Conservation (phyloP, 192 early-diverging fungal genomes). For the Backusella tarrabulga region DNA sequence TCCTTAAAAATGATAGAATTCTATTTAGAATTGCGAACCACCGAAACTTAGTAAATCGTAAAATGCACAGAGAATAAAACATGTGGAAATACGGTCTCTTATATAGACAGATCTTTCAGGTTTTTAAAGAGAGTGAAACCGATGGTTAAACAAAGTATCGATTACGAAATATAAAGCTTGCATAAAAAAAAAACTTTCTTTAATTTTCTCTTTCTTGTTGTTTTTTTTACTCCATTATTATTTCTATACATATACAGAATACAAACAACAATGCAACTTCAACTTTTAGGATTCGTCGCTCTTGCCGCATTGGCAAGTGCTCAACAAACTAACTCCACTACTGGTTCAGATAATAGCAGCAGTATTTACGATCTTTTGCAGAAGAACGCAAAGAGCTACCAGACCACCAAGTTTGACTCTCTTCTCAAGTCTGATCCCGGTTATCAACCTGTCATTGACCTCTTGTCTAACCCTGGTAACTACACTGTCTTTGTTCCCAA, state of each 20-base stretch:
- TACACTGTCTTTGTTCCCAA: conserved; percentile 10
- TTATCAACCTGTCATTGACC: conserved; percentile 4
- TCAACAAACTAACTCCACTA: not conserved
- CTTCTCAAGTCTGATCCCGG: not conserved
- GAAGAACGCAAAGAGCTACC: not conserved
- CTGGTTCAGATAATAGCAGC: not conserved
- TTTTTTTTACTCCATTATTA: not conserved
- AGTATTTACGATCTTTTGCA: not conserved
- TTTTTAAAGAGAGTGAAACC: conserved; percentile 6
- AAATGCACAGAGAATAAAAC: not conserved
- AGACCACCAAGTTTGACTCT: not conserved
- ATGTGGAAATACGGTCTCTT: not conserved
- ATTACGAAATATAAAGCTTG: not conserved
- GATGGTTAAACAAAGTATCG: not conserved
- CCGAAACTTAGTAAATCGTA: not conserved
- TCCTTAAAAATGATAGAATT: not conserved
- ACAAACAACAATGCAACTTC: not conserved
- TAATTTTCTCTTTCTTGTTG: not conserved
- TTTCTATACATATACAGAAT: not conserved
- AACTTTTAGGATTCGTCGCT: not conserved
- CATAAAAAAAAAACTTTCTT: not conserved
- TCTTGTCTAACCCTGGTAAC: conserved; percentile 8
- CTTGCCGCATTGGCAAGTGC: not conserved
- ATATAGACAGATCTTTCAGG: not conserved
- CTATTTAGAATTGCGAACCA: not conserved